These are phyloP conservation scores for Prunus salicina DNA, from an alignment of 306 rosid genomes.

Conservation along the genomic window DNA sequence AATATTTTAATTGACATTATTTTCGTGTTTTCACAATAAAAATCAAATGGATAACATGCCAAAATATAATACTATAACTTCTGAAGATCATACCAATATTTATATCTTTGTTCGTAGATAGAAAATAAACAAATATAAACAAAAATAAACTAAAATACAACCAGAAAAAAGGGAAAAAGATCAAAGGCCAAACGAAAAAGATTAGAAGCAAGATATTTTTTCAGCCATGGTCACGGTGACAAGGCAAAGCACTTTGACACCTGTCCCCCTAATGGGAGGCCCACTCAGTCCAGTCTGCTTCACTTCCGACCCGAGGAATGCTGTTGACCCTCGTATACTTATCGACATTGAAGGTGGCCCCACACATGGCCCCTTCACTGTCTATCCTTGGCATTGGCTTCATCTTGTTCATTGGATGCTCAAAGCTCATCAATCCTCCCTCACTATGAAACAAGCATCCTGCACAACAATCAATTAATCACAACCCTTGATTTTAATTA, in stretches of 20 bases:
- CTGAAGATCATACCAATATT: not conserved
- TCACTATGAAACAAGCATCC: constrained; percentile 94
- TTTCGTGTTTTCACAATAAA: no score
- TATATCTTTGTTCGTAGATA: not conserved
- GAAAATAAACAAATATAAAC: no score
- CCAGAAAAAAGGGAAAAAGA: no score
- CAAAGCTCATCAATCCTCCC: constrained; percentile 91
- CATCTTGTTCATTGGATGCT: constrained; percentile 94
- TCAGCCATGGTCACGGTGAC: not conserved
- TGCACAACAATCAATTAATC: constrained; percentile 19
- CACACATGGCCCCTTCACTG: constrained; percentile 93
- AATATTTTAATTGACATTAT: no score
- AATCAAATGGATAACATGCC: no score
- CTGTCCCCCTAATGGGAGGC: constrained; percentile 30
- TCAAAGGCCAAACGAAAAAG: not conserved
- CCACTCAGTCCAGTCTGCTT: constrained; percentile 76
- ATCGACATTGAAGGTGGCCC: constrained; percentile 91
- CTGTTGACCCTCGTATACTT: constrained; percentile 70
- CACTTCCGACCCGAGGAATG: constrained; percentile 87
- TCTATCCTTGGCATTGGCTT: constrained; percentile 94
- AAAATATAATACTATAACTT: no score
- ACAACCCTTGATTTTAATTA: constrained; percentile 6
- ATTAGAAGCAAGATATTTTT: not conserved
- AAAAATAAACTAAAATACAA: not conserved
- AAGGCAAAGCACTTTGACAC: not conserved